phyloP scores from a whole-genome alignment of 164 flowering plant species.

The Piper betle region DNA sequence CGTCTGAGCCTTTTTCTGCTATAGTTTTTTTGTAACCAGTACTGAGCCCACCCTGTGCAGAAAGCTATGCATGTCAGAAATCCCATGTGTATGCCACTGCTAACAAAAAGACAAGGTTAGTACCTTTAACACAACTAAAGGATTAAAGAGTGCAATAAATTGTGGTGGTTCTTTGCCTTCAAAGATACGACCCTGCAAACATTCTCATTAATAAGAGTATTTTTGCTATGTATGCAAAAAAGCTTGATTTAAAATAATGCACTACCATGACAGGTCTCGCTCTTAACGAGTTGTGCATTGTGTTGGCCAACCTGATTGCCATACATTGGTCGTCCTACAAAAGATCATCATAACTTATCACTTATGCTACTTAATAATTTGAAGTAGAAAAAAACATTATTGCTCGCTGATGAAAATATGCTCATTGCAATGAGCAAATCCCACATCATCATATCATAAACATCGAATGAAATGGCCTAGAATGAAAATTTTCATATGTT shows the following conservation, averaged over 20 bases:
- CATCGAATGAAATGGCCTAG: not conserved
- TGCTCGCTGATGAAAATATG: no score
- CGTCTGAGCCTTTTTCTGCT: conserved; percentile 63
- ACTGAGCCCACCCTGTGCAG: conserved; percentile 86
- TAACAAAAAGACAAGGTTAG: conserved; percentile 12
- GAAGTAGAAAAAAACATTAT: not conserved
- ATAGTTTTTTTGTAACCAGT: conserved; percentile 71
- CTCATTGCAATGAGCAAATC: no score
- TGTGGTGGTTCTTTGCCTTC: conserved; percentile 98
- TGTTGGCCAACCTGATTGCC: conserved; percentile 65
- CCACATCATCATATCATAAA: no score
- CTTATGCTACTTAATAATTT: not conserved
- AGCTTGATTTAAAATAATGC: conserved; percentile 1
- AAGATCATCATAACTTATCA: conserved; percentile 4
- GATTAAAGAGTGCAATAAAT: conserved; percentile 87
- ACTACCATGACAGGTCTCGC: conserved; percentile 93
- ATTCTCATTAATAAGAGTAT: not conserved
- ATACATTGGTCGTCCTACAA: conserved; percentile 77
- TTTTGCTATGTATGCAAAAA: not conserved
- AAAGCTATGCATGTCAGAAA: not conserved
- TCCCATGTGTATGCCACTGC: not conserved
- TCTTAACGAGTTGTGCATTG: conserved; percentile 85
- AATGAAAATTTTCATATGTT: not conserved
- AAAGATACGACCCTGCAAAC: conserved; percentile 66
- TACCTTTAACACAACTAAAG: conserved; percentile 94